A percentile compares a stretch with the other conserved stretches of the same genome.
Evolutionary conservation across 345 rosid species (phyloP).

Genomic region (Eucalyptus regnans): DNA sequence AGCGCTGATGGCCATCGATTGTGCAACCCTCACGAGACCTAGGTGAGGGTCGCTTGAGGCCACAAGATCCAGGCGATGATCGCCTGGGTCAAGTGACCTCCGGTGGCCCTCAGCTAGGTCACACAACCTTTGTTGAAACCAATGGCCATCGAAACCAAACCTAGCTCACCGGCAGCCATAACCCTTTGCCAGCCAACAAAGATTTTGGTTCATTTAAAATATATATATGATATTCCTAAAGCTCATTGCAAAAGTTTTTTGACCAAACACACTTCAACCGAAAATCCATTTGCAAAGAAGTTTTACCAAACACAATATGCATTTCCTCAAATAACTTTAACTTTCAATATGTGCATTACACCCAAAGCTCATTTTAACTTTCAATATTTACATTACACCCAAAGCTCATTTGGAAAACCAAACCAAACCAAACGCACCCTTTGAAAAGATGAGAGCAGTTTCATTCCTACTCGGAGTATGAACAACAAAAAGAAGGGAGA

Average conservation of each 20-base stretch:
- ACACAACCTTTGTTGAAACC: fast-evolving
- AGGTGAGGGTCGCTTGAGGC: fast-evolving
- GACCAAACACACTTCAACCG: too few relatives aligned
- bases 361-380: too few relatives aligned
- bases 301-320: too few relatives aligned
- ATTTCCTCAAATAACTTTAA: too few relatives aligned
- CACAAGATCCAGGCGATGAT: fast-evolving
- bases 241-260: too few relatives aligned
- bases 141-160: fast-evolving
- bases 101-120: fast-evolving
- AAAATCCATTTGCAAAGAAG: too few relatives aligned
- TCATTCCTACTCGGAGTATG: neutral
- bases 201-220: too few relatives aligned
- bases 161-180: fast-evolving
- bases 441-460: neutral
- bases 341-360: too few relatives aligned
- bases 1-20: fast-evolving
- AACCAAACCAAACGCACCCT: too few relatives aligned
- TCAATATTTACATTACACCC: too few relatives aligned
- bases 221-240: too few relatives aligned
- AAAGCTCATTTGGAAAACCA: too few relatives aligned
- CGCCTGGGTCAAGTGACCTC: fast-evolving
- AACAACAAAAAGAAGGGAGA: neutral
- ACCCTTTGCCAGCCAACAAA: fast-evolving
- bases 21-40: fast-evolving